Base-by-base conservation (phyloP, 352 stramenopile species). In the Phytophthora idaei region DNA sequence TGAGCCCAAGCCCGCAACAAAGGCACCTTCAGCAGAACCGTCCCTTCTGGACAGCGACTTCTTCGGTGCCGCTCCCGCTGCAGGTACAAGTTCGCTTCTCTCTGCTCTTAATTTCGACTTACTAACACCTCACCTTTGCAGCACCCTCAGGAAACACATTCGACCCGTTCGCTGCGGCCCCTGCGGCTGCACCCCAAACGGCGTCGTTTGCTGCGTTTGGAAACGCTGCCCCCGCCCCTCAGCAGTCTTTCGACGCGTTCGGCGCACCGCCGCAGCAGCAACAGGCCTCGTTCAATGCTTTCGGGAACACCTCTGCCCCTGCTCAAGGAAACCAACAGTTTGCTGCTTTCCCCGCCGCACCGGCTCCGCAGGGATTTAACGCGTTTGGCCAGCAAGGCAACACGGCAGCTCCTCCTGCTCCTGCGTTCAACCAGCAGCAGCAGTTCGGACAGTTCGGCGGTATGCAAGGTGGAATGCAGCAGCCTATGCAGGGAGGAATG, bases 41-140 rank as follows among this genome's bases (percentile, higher is more conserved):
- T 93, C 85, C 5, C 76, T 95, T 3, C 62, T 95, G 31, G 87
- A 93, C 46, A 80, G 81, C 39, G 85, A 93, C 59, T 93, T 95
- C 59, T 95, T 95, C 44, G 74, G 70, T 45, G 51, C 79, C 44
- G 51, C 79, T 48, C 61, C 80, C 8, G 64, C 61, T 31, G 67
- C 53, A 73, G 76, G 71, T 84, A 65, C 48, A 12, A 27, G 45
- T 61, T 34, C 49, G 51, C 50, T 52, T n/a, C 52, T 45, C 41
- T 63, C 1, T 34, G n/a, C 21, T 48, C 7, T 45, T 15, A 4
- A 9, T 25, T 34, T 66, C 36, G 25, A 51, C 21, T 60, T 48
- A 54, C 46, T 50, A 54, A 42, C 15, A 15, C 15, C 17, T 57
- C 12, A 15, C 12, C 64, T 36, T 55, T 76, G 53, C 71, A 51